Base-by-base conservation (phyloP, 108 stramenopile species). In the Nannochloropsis salina region DNA sequence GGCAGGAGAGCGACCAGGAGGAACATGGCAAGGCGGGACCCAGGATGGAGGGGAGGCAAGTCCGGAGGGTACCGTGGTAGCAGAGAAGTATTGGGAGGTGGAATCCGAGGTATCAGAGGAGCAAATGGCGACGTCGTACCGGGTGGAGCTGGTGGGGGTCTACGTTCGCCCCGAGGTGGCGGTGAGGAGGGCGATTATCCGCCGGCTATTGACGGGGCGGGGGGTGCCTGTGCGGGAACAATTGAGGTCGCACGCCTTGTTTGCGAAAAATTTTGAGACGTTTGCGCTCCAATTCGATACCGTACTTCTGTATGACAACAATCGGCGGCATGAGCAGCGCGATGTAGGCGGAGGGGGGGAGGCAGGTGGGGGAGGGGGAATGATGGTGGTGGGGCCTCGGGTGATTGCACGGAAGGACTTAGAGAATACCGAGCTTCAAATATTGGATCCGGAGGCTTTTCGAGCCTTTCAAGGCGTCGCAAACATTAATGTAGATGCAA, bases 221-320 rank as follows among this genome's bases (percentile, higher is more conserved):
- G 61, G 61, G 61, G 61, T 74, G n/a, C 61, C 61, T 15, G 61
- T 74, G 20, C 15, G 61, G 61, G 61, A 74, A n/a, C 61, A 74
- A n/a, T 74, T 74, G 2, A 74, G 61, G 61, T n/a, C 20, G 20
- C 61, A 74, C n/a, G 61, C 61, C 20, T 74, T 74, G 61, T 74
- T 74, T 6, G 61, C 61, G 61, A 74, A 74, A n/a, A 74, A 74
- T 6, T 74, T 74, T 74, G 61, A 74, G 61, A 74, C 4, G 8
- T 74, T 74, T 74, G 15, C 61, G 6, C 15, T 74, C 20, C 15
- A 4, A n/a, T 74, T 74, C n/a, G 61, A 74, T n/a, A 74, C 61
- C 20, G 61, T 74, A n/a, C 15, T 8, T 4, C n/a, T 74, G 61
- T 74, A 74, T n/a, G 61, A 74, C 8, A 74, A 74, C n/a, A 74